Percentiles rank a stretch among this genome's conserved stretches.
Evolutionary conservation across 257 asterid species (phyloP).

Genomic region (Solanum sitiens): DNA sequence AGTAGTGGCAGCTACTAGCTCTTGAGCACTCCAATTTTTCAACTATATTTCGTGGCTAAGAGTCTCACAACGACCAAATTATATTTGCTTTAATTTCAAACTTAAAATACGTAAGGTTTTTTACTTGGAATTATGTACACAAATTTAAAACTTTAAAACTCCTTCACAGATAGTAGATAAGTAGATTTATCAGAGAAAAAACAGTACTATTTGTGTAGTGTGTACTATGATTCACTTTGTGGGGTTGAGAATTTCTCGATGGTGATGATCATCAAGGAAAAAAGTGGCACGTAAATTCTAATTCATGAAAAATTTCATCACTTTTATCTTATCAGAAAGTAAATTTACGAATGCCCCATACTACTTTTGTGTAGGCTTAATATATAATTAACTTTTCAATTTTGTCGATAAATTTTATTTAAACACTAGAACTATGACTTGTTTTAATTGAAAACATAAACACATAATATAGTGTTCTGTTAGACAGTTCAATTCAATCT

Average conservation of each 20-base stretch:
- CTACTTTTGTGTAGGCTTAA: not conserved
- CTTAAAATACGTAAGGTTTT: not conserved
- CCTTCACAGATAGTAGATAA: not conserved
- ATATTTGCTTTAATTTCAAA: not conserved
- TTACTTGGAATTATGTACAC: not conserved
- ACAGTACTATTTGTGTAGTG: not conserved
- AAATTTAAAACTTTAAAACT: not conserved
- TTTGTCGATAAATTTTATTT: not conserved
- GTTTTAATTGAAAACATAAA: not conserved
- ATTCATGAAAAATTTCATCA: not conserved
- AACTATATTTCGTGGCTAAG: not conserved
- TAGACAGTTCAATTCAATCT: not conserved
- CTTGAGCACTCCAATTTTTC: not conserved
- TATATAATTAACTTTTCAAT: rapidly evolving
- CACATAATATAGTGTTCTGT: not conserved
- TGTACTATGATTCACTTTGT: not conserved
- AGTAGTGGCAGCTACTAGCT: not conserved
- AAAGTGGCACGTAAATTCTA: not conserved
- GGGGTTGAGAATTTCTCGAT: not conserved
- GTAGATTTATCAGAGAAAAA: not conserved
- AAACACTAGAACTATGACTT: rapidly evolving
- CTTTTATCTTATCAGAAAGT: not conserved
- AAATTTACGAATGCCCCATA: not conserved
- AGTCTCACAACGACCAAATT: not conserved
- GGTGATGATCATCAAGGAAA: not conserved